Percentiles rank a stretch among this genome's conserved stretches.
These are phyloP conservation scores for Fusarium transvaalense DNA, from an alignment of 2,329 filamentous ascomycete genomes.

Conservation along the genomic window DNA sequence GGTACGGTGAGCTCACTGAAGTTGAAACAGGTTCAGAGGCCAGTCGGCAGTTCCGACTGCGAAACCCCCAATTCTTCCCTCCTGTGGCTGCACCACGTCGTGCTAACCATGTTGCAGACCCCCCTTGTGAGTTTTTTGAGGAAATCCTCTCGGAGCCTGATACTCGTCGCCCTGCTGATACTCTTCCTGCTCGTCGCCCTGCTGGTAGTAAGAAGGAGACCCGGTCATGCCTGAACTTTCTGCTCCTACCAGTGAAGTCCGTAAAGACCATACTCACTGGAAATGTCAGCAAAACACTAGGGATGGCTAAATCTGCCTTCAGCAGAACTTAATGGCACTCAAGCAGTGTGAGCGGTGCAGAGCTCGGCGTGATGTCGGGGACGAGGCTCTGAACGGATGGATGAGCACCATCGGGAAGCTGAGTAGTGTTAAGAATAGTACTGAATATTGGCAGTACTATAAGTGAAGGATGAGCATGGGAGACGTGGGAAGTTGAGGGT, in stretches of 20 bases:
- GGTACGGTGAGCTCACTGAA: neutral
- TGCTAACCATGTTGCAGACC: too few species aligned
- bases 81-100: too few species aligned
- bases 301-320: neutral
- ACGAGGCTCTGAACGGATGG: conserved; percentile 6
- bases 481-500: neutral
- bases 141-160: too few species aligned
- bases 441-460: conserved; percentile 14
- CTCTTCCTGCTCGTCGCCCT: too few species aligned
- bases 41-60: too few species aligned
- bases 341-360: conserved; percentile 7
- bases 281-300: conserved; percentile 2
- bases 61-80: too few species aligned
- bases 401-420: conserved; percentile 6
- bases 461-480: neutral
- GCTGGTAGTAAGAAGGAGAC: neutral
- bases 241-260: neutral
- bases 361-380: conserved; percentile 1
- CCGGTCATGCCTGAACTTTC: neutral
- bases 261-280: conserved; percentile 5
- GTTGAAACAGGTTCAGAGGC: neutral
- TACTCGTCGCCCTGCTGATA: too few species aligned
- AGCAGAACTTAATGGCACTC: neutral
- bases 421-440: neutral
- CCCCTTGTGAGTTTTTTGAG: too few species aligned